Evolutionary conservation across 2,329 filamentous ascomycete species (phyloP).

Genomic region (Colletotrichum noveboracense): DNA sequence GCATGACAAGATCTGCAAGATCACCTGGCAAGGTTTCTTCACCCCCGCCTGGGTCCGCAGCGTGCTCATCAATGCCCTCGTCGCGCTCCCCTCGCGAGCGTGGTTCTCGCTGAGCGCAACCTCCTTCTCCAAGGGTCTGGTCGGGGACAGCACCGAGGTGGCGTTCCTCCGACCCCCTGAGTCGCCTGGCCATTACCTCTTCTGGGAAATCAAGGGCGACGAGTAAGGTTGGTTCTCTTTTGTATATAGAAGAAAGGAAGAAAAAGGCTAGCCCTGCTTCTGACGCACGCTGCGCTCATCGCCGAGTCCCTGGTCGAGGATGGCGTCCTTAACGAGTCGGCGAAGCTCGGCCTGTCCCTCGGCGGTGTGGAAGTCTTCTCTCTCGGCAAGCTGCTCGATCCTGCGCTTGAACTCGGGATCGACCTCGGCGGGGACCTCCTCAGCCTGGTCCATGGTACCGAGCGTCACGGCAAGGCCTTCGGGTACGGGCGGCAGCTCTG

Average conservation of each 20-base stretch:
- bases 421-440: conserved; percentile 65
- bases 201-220: conserved; percentile 62
- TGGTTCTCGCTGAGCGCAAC: conserved; percentile 64
- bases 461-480: conserved; percentile 80
- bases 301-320: conserved; percentile 69
- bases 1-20: conserved; percentile 47
- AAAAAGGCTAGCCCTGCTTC: conserved; percentile 57
- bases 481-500: conserved; percentile 68
- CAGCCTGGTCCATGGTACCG: conserved; percentile 71
- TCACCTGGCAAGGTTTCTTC: conserved; percentile 67
- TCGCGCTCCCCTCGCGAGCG: conserved; percentile 43
- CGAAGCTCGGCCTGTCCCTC: conserved; percentile 82
- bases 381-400: conserved; percentile 86
- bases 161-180: conserved; percentile 58
- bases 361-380: conserved; percentile 83
- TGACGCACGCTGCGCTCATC: conserved; percentile 70
- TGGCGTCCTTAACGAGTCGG: conserved; percentile 79
- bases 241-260: not conserved
- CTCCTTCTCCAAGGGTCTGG: conserved; percentile 52
- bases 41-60: conserved; percentile 56
- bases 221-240: conserved; percentile 26
- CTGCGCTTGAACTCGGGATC: conserved; percentile 84
- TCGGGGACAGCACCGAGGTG: conserved; percentile 52
- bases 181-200: conserved; percentile 57
- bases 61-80: conserved; percentile 51